These are phyloP conservation scores for Gentiana macrophylla DNA, from an alignment of 257 asterid species.

Conservation along the genomic window DNA sequence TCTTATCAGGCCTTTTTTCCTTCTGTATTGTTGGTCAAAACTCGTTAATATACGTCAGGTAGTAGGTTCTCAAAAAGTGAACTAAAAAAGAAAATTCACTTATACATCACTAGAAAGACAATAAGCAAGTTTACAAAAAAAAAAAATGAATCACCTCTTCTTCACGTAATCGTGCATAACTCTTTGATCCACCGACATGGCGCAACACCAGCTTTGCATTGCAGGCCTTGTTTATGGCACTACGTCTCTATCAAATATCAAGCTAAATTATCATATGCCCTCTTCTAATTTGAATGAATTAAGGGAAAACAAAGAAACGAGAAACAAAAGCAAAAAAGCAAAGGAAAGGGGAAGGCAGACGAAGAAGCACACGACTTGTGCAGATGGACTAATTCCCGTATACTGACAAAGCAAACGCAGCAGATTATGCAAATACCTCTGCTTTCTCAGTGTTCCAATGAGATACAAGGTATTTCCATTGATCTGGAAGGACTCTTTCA, in stretches of 20 bases:
- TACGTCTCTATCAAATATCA: constrained; percentile 15
- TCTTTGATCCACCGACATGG: constrained; percentile 28
- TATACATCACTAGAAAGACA: neutral
- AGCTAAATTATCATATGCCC: no score
- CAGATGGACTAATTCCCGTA: neutral
- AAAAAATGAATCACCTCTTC: constrained; percentile 21
- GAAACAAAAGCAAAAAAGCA: no score
- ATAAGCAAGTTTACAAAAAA: constrained; percentile 1
- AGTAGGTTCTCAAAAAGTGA: neutral
- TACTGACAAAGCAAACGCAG: neutral
- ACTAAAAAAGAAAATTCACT: no score
- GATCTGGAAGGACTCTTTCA: constrained; percentile 36
- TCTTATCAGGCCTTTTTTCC: constrained; percentile 22
- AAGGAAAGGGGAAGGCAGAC: no score
- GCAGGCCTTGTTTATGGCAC: constrained; percentile 27
- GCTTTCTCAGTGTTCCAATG: constrained; percentile 28
- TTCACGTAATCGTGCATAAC: constrained; percentile 34
- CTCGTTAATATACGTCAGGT: constrained; percentile 1
- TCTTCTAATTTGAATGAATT: neutral
- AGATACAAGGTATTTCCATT: constrained; percentile 28
- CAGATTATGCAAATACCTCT: constrained; percentile 19
- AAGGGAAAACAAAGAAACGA: neutral
- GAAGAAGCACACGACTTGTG: no score
- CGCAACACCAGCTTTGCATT: constrained; percentile 19
- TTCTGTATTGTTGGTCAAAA: constrained; percentile 13